Evolutionary conservation across 192 early-diverging fungal species (phyloP).

Genomic region (Paraglomus brasilianum): DNA sequence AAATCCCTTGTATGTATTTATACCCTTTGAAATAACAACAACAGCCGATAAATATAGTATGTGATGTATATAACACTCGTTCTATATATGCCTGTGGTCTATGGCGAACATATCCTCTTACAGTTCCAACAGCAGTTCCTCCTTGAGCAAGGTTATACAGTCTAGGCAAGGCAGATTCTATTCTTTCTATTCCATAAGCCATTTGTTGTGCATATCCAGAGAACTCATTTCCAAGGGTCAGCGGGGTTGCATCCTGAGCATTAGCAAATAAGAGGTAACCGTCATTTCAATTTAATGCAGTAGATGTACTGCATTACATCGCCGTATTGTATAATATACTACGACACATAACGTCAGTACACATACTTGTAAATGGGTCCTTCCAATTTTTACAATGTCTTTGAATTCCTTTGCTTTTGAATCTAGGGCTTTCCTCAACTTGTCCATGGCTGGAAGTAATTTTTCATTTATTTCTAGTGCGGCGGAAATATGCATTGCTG

Average conservation of each 20-base stretch:
- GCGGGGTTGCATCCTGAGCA: conserved; percentile 83
- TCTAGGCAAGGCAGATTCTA: conserved; percentile 77
- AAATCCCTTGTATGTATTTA: conserved; percentile 94
- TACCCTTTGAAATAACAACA: conserved; percentile 50
- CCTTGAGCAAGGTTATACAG: conserved; percentile 95
- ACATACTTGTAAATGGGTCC: conserved; percentile 86
- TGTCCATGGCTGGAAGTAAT: conserved; percentile 83
- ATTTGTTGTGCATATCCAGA: conserved; percentile 96
- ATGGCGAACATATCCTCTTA: conserved; percentile 33
- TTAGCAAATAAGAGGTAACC: neutral
- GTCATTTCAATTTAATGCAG: neutral
- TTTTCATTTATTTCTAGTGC: conserved; percentile 79
- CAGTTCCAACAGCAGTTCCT: conserved; percentile 95
- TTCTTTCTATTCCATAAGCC: conserved; percentile 84
- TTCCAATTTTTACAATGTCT: conserved; percentile 98
- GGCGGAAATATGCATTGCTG: conserved; percentile 99
- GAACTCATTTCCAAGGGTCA: conserved; percentile 98
- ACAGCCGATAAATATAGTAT: neutral
- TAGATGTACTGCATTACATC: too few species aligned
- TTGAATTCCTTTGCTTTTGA: conserved; percentile 79
- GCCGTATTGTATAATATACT: conserved; percentile 1
- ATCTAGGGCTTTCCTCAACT: conserved; percentile 77
- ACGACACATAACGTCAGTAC: neutral
- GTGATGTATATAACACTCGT: neutral
- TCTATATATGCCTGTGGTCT: too few species aligned